Percentiles rank a stretch among this genome's conserved stretches.
Conservation (phyloP, 2,329 filamentous ascomycete species). For the Pezicula radicicola region DNA sequence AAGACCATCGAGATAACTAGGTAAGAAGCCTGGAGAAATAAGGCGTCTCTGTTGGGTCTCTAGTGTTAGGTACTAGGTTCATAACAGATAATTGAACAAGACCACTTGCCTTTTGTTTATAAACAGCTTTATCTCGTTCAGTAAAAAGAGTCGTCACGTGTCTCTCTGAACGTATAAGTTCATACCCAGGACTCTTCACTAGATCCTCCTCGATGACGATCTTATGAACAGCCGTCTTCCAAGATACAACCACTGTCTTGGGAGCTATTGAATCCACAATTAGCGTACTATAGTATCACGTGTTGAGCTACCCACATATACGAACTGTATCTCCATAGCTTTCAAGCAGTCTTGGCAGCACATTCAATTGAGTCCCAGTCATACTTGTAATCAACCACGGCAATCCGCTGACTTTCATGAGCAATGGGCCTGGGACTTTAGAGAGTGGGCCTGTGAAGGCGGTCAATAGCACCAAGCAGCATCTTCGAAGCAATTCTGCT, state of each 20-base stretch:
- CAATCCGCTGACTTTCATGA: not conserved
- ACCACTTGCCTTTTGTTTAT: not conserved
- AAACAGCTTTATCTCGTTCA: not conserved
- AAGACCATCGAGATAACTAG: not conserved
- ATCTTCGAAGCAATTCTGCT: not conserved
- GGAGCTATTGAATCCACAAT: not conserved
- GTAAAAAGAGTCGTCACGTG: not conserved
- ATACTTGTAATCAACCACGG: not conserved
- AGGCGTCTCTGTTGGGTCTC: not conserved
- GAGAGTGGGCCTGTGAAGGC: not conserved
- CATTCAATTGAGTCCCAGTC: not conserved
- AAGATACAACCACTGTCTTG: not conserved
- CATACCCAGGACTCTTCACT: not conserved
- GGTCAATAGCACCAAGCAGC: not conserved
- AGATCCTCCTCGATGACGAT: not conserved
- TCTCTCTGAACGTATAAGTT: not conserved
- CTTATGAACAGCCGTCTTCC: not conserved
- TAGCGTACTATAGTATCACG: not conserved
- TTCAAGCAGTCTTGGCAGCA: not conserved
- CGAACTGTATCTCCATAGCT: not conserved
- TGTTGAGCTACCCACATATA: not conserved
- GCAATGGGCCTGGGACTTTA: not conserved
- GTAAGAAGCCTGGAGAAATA: not conserved
- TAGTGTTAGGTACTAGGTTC: not conserved
- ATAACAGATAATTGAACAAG: not conserved